A percentile compares a stretch with the other conserved stretches of the same genome.
phyloP scores from a whole-genome alignment of 352 stramenopile species.

The Pythium sp. region DNA sequence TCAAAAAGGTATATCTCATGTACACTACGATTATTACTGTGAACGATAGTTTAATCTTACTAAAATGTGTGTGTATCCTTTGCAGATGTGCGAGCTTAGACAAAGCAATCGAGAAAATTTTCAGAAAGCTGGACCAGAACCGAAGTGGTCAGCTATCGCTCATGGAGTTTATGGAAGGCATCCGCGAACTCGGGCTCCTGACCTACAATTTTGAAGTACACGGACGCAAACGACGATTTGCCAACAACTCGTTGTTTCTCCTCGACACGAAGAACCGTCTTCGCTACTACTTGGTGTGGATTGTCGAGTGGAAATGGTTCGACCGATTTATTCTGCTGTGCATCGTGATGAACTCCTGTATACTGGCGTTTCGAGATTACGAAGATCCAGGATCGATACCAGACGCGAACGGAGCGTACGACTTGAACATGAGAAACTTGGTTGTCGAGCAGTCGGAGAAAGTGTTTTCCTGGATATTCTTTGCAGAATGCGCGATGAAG shows the following conservation, averaged over 20 bases:
- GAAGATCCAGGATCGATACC: constrained; percentile 32
- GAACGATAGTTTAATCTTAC: not conserved
- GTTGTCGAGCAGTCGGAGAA: constrained; percentile 40
- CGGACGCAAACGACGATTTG: constrained; percentile 37
- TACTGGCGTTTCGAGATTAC: constrained; percentile 63
- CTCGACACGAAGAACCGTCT: constrained; percentile 32
- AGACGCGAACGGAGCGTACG: constrained; percentile 22
- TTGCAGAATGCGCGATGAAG: constrained; percentile 75
- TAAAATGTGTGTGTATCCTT: not conserved
- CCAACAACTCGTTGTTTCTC: constrained; percentile 36
- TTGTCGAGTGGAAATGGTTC: constrained; percentile 69
- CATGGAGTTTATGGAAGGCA: constrained; percentile 40
- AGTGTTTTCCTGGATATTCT: constrained; percentile 62
- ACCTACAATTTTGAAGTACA: constrained; percentile 51
- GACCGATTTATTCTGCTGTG: constrained; percentile 70
- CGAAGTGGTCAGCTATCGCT: constrained; percentile 36
- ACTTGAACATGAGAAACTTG: constrained; percentile 29
- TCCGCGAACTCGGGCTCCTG: constrained; percentile 38
- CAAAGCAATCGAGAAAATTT: constrained; percentile 37
- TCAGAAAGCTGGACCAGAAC: constrained; percentile 38
- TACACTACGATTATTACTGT: not conserved
- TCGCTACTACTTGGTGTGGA: constrained; percentile 35
- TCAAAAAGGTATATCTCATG: constrained; percentile 18
- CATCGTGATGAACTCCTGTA: constrained; percentile 65
- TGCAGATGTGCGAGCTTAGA: constrained; percentile 13